Evolutionary conservation across 1,284 basidiomycete species (phyloP).

Genomic region (Austroboletus niveus): DNA sequence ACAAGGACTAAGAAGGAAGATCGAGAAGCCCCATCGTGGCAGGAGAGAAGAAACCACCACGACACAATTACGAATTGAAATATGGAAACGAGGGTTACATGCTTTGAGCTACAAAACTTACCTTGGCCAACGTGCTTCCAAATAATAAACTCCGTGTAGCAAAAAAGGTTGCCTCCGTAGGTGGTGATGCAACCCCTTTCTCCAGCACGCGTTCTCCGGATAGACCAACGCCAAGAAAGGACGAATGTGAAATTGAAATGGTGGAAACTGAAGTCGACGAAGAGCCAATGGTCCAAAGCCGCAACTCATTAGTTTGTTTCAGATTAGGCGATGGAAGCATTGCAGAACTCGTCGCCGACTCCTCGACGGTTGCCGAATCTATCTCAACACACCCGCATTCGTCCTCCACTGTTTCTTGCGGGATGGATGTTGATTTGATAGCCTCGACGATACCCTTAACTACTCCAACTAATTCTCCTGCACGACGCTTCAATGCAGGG

Average conservation of each 20-base stretch:
- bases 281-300: constrained; percentile 19
- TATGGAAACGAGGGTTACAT: constrained; percentile 6
- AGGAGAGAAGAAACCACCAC: neutral
- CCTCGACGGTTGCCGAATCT: neutral
- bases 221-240: constrained; percentile 15
- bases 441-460: constrained; percentile 49
- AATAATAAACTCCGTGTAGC: constrained; percentile 15
- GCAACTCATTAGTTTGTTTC: constrained; percentile 15
- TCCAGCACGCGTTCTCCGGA: neutral
- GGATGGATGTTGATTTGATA: neutral
- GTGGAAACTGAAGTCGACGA: constrained; percentile 3
- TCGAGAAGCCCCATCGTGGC: neutral
- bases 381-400: neutral
- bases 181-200: neutral
- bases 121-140: constrained; percentile 14
- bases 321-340: neutral
- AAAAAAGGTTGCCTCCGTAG: neutral
- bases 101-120: constrained; percentile 15
- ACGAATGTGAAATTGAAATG: constrained; percentile 14
- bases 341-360: neutral
- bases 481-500: constrained; percentile 55
- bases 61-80: neutral
- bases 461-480: constrained; percentile 60
- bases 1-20: neutral
- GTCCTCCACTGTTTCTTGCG: neutral